Evolutionary conservation across 345 rosid genomes (phyloP).

Genomic region (Pugionium cornutum): DNA sequence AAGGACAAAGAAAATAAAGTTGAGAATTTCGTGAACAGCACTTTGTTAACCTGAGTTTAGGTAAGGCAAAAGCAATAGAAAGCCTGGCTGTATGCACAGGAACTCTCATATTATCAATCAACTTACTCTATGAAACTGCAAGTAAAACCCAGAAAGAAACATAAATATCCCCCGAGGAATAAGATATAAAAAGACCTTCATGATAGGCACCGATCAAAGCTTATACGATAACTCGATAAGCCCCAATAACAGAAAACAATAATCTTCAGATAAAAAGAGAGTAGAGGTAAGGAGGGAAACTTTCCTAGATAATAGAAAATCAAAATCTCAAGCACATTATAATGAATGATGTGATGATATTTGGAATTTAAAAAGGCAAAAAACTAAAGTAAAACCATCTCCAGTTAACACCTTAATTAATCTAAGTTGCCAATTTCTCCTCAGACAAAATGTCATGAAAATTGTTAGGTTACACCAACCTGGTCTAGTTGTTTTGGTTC

Average conservation of each 20-base stretch:
- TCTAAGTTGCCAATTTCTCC: conserved; percentile 10
- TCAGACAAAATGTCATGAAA: conserved; percentile 9
- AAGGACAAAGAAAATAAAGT: conserved; percentile 36
- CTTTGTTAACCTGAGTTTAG: conserved; percentile 5
- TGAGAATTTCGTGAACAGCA: conserved; percentile 7
- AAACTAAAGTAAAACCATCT: conserved; percentile 4
- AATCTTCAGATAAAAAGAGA: neutral
- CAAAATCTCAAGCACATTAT: neutral
- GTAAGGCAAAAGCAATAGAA: conserved; percentile 4
- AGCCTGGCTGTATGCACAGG: conserved; percentile 13
- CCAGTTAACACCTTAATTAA: conserved; percentile 18
- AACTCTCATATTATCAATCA: conserved; percentile 11
- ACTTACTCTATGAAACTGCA: conserved; percentile 12
- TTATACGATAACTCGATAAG: neutral
- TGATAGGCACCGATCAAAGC: neutral
- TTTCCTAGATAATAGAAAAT: neutral
- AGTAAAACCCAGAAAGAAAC: neutral
- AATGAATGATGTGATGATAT: neutral
- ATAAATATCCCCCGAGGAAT: conserved; percentile 14
- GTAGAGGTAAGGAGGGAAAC: neutral
- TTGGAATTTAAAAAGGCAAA: neutral
- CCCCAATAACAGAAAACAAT: neutral
- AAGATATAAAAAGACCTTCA: neutral
- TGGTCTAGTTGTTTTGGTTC: conserved; percentile 28
- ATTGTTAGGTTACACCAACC: conserved; percentile 37